These are phyloP conservation scores for Diplotaxis tenuifolia DNA, from an alignment of 345 rosid genomes.

Conservation along the genomic window DNA sequence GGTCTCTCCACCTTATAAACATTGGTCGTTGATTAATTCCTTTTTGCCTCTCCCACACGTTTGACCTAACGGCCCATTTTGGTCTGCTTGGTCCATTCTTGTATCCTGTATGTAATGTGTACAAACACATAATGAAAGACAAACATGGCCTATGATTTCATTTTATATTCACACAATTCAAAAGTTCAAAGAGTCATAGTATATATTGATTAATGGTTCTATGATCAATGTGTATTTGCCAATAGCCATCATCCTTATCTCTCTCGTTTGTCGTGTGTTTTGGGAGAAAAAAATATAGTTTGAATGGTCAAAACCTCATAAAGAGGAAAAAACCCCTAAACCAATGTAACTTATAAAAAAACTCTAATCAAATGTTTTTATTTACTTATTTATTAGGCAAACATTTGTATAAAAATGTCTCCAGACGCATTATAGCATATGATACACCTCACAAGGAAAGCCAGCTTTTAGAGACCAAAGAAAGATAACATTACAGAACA, in stretches of 20 bases:
- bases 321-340: conserved; percentile 5
- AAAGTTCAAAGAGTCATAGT: neutral
- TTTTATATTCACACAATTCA: neutral
- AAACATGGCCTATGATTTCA: neutral
- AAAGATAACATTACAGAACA: neutral
- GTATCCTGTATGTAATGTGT: neutral
- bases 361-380: no score
- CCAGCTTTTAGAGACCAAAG: neutral
- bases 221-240: conserved; percentile 10
- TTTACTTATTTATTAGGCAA: neutral
- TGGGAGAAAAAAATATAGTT: conserved; percentile 1
- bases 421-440: conserved; percentile 30
- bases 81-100: conserved; percentile 17
- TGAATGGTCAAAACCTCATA: conserved; percentile 34
- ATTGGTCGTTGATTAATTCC: conserved; percentile 19
- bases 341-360: conserved; percentile 14
- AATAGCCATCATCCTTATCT: neutral
- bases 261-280: neutral
- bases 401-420: neutral
- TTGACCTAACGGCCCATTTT: conserved; percentile 33
- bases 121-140: neutral
- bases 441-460: conserved; percentile 17
- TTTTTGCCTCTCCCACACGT: conserved; percentile 33
- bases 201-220: neutral
- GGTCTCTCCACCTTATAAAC: neutral